These are phyloP conservation scores for Hebeloma cylindrosporum DNA, from an alignment of 768 basidiomycete genomes.

Conservation along the genomic window DNA sequence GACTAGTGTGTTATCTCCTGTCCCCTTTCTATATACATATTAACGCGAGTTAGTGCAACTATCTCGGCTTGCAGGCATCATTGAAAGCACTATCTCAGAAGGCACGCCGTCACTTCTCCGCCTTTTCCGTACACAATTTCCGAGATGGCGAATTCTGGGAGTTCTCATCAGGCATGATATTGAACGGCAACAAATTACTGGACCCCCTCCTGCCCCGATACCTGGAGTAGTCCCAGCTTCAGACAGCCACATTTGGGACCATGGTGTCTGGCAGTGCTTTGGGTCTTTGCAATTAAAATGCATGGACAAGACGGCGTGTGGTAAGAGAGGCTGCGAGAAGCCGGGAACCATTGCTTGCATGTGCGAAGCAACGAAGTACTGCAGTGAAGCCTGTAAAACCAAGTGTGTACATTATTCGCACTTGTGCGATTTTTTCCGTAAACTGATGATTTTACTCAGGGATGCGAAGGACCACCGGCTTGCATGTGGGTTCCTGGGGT, in stretches of 20 bases:
- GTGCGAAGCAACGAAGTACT: slow-evolving; percentile 2
- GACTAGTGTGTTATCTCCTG: background rate
- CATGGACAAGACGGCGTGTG: background rate
- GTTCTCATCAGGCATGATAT: slow-evolving; percentile 5
- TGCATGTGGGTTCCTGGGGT: background rate
- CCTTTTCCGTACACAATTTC: slow-evolving; percentile 4
- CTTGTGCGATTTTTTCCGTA: background rate
- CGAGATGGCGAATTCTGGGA: slow-evolving; percentile 4
- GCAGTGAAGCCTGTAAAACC: slow-evolving; percentile 6
- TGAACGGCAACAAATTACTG: background rate
- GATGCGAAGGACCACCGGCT: background rate
- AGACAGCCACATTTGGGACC: slow-evolving; percentile 6
- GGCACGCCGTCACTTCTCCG: background rate
- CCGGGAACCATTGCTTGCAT: slow-evolving; percentile 1
- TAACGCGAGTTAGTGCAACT: background rate
- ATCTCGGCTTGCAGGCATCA: background rate
- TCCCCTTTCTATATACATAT: background rate
- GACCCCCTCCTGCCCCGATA: background rate
- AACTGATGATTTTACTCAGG: background rate
- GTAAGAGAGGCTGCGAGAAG: slow-evolving; percentile 7
- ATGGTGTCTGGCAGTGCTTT: slow-evolving; percentile 4
- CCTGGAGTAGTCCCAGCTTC: background rate
- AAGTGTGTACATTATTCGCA: background rate
- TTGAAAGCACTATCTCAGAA: background rate
- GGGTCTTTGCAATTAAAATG: slow-evolving; percentile 1